Percentiles rank a stretch among this genome's conserved stretches.
These are phyloP conservation scores for Phlebopus sp. DNA, from an alignment of 1,284 basidiomycete species.

Conservation along the genomic window DNA sequence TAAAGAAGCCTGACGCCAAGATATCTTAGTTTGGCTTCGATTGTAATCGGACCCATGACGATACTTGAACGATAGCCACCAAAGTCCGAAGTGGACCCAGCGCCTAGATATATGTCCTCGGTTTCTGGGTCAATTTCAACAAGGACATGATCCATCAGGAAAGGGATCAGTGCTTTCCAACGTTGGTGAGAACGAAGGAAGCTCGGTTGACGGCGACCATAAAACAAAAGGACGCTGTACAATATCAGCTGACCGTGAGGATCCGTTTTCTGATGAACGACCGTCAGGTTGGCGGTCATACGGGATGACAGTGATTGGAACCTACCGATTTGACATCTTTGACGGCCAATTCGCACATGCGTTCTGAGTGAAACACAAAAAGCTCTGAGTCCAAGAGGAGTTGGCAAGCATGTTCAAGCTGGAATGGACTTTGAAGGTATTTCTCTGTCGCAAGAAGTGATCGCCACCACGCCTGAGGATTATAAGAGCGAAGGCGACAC, in stretches of 20 bases:
- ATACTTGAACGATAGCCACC: constrained; percentile 38
- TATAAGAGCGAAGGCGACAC: constrained; percentile 26
- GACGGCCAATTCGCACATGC: constrained; percentile 80
- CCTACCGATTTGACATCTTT: constrained; percentile 68
- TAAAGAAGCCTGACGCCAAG: constrained; percentile 79
- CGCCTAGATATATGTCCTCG: constrained; percentile 56
- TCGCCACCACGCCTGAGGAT: constrained; percentile 12
- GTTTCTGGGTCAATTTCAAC: constrained; percentile 67
- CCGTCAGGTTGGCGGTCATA: constrained; percentile 2
- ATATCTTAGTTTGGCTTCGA: constrained; percentile 76
- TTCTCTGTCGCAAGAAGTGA: constrained; percentile 50
- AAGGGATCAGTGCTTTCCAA: constrained; percentile 79
- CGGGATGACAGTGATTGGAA: constrained; percentile 1
- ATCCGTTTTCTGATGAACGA: constrained; percentile 67
- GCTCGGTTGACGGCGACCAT: constrained; percentile 66
- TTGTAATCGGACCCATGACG: constrained; percentile 56
- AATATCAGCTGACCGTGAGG: constrained; percentile 83
- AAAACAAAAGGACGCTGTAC: constrained; percentile 74
- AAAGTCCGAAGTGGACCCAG: constrained; percentile 27
- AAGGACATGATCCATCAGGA: constrained; percentile 76
- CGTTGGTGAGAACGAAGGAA: constrained; percentile 78
- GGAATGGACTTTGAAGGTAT: constrained; percentile 77
- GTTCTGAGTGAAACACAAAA: constrained; percentile 83
- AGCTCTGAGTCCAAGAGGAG: constrained; percentile 79
- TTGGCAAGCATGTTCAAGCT: constrained; percentile 77